Base-by-base conservation (phyloP, 257 asterid genomes). In the Handroanthus guayacan region DNA sequence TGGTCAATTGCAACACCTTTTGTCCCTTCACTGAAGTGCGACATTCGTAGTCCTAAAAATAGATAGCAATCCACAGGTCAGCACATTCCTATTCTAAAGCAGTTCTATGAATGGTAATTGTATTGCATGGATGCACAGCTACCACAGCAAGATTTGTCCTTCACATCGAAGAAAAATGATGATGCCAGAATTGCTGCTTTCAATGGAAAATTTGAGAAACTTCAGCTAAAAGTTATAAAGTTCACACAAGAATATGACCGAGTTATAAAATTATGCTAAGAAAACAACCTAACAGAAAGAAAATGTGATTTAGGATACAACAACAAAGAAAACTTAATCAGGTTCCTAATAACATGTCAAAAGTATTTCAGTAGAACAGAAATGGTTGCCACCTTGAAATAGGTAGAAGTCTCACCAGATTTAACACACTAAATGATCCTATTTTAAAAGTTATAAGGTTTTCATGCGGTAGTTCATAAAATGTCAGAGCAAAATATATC, bases 11-110 rank as follows among this genome's bases (percentile, higher is more conserved):
- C 75, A 72, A 55, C 79, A 20, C 86, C 87, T 78, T 86, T 88
- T 63, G 79, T 75, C 51, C 91, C 92, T 61, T 92, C 96, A 79
- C 60, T 82, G 78, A 95, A 88, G 72, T 95, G 92, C 73, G 98
- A 91, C 88, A 95, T 86, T 50, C 98, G 92, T 67, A 95, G 83
- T 74, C 99, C 99, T 95, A 80, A 56, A 54, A 38, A 68, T 47
- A 74, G 45, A 68, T 17, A 71, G 68, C 38, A 52, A 69, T 34
- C 52, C 38, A 80, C 63, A 41, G 67, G 39, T 76, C 62, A 78
- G 48, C 25, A 17, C 10, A 14, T 50, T 45, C 14, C 8, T 55
- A 51, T 8, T 18, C 2, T 7, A 48, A 14, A 61, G 17, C 48
- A 47, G 34, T 47, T 62, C 43, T 38, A 14, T 11, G 13, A 39